Evolutionary conservation across 352 stramenopile species (phyloP).

Genomic region (Phytophthora cryptogea): DNA sequence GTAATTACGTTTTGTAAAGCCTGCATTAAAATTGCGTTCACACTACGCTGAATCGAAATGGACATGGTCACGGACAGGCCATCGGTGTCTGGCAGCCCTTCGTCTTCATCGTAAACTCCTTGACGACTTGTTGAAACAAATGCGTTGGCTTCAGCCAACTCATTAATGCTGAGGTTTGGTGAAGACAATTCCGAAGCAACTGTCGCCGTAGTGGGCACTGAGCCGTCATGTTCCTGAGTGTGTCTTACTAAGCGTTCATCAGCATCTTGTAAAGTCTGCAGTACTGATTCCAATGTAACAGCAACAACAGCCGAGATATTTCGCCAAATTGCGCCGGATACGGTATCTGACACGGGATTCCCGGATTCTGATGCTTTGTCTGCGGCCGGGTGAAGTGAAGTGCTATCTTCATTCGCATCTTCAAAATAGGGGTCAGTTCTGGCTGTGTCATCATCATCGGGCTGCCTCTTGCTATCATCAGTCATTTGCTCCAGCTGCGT

Average conservation of each 20-base stretch:
- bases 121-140: not conserved
- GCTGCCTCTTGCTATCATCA: slow-evolving; percentile 4
- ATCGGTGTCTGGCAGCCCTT: not conserved
- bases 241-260: slow-evolving; percentile 6
- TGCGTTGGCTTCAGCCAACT: too few species aligned
- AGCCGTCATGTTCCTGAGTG: not conserved
- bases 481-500: not conserved
- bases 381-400: not conserved
- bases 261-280: slow-evolving; percentile 24
- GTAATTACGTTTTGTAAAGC: slow-evolving; percentile 33
- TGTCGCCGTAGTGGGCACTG: not conserved
- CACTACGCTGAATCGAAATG: slow-evolving; percentile 38
- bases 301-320: slow-evolving; percentile 39
- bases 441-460: not conserved
- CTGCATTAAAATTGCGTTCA: slow-evolving; percentile 37
- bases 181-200: not conserved
- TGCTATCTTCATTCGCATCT: slow-evolving; percentile 1
- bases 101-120: not conserved
- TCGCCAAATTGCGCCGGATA: slow-evolving; percentile 31
- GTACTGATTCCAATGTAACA: slow-evolving; percentile 34
- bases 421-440: not conserved
- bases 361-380: not conserved
- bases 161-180: not conserved
- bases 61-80: slow-evolving; percentile 28
- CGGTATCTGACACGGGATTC: slow-evolving; percentile 14